Evolutionary conservation across 2,329 filamentous ascomycete species (phyloP), one percentile per base, ranked within the genome.

Genomic region (Xylariaceae sp.): DNA sequence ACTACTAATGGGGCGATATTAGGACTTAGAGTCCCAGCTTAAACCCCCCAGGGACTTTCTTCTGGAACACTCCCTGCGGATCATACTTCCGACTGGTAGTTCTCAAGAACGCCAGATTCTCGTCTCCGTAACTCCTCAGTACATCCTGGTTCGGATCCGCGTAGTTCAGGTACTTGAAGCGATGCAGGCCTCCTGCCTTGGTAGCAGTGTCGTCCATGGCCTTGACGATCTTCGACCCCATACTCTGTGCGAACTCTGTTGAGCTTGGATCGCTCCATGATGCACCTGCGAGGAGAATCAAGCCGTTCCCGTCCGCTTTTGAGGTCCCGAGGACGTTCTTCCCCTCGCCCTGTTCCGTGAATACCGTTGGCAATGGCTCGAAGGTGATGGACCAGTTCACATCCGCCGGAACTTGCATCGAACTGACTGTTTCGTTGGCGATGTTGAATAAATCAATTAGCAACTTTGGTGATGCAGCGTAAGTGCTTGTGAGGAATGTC

Each of bases 281-380:
- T 7, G 54, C 26, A 4, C 53, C 48, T 8, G 53, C 17, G 4
- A n/a, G n/a, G n/a, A n/a, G n/a, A n/a, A n/a, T n/a, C n/a, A n/a
- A n/a, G n/a, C n/a, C n/a, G n/a, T n/a, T n/a, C n/a, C n/a, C n/a
- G n/a, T n/a, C n/a, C n/a, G n/a, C n/a, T n/a, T n/a, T n/a, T n/a
- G n/a, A n/a, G n/a, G n/a, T n/a, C n/a, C n/a, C n/a, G n/a, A n/a
- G n/a, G n/a, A n/a, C n/a, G n/a, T n/a, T n/a, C n/a, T n/a, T n/a
- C n/a, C n/a, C n/a, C n/a, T n/a, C n/a, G n/a, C n/a, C n/a, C n/a
- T n/a, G n/a, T n/a, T n/a, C n/a, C n/a, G n/a, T n/a, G n/a, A n/a
- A n/a, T n/a, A n/a, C n/a, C n/a, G 53, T 55, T 9, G 60, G 57
- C 7, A 62, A 36, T 23, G 60, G 60, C 33, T 62, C 56, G 28